phyloP scores from a whole-genome alignment of 352 stramenopile genomes.

The Phytophthora constricta region DNA sequence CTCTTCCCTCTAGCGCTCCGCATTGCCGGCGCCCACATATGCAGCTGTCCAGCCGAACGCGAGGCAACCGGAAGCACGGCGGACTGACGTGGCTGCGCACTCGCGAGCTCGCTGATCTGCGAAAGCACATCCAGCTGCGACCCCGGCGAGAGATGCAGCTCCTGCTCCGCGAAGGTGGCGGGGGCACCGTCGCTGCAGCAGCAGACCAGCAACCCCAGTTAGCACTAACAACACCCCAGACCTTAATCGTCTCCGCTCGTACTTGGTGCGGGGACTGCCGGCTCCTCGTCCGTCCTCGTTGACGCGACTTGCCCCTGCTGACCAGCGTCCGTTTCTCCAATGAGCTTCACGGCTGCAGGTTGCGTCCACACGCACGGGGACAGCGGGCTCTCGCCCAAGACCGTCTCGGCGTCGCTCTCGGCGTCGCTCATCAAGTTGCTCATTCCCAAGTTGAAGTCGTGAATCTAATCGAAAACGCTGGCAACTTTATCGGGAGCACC shows the following conservation, averaged over 20 bases:
- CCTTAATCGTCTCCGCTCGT: too few species aligned
- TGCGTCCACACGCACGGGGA: conserved; percentile 48
- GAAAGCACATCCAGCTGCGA: conserved; percentile 80
- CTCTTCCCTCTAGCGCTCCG: conserved; percentile 1
- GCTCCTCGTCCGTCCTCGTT: background rate
- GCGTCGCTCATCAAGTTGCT: conserved; percentile 10
- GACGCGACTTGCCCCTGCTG: background rate
- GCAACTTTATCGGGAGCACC: background rate
- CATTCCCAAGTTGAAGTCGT: conserved; percentile 45
- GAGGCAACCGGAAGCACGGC: conserved; percentile 1
- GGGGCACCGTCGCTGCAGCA: background rate
- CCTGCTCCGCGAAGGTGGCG: conserved; percentile 6
- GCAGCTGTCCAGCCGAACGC: background rate
- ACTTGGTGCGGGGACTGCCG: background rate
- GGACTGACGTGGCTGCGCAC: conserved; percentile 29
- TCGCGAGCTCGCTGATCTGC: conserved; percentile 76
- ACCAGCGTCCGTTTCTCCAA: background rate
- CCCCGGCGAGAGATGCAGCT: conserved; percentile 63
- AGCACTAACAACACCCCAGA: too few species aligned
- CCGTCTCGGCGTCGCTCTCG: conserved; percentile 52
- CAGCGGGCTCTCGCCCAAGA: conserved; percentile 39
- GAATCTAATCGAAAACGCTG: background rate
- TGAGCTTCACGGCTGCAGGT: background rate
- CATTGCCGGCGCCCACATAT: conserved; percentile 36
- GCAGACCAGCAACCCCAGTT: too few species aligned